These are phyloP conservation scores for Fusarium hainanense DNA, from an alignment of 2,329 filamentous ascomycete species.

Conservation along the genomic window DNA sequence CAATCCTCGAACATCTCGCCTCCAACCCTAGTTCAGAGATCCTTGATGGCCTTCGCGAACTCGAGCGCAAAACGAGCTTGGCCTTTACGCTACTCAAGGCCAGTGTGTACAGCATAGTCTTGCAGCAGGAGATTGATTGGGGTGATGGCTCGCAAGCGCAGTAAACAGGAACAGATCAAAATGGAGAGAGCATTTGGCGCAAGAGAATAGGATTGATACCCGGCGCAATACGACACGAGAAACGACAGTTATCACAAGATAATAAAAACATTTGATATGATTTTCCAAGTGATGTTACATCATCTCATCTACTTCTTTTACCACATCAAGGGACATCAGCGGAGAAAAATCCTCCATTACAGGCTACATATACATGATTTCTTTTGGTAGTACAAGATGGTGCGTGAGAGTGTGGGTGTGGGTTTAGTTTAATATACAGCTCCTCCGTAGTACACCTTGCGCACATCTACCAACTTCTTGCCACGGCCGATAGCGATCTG, in stretches of 20 bases:
- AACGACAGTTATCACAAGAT: constrained; percentile 27
- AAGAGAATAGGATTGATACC: constrained; percentile 35
- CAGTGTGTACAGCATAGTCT: constrained; percentile 97
- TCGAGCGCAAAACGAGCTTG: constrained; percentile 93
- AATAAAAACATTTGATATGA: constrained; percentile 19
- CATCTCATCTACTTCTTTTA: constrained; percentile 18
- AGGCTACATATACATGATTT: constrained; percentile 43
- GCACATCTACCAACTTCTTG: constrained; percentile 94
- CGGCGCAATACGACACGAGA: constrained; percentile 25
- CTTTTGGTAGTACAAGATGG: constrained; percentile 40
- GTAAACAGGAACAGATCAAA: constrained; percentile 23
- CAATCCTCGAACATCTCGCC: constrained; percentile 70
- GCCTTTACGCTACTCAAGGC: constrained; percentile 97
- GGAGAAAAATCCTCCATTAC: constrained; percentile 34
- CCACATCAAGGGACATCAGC: constrained; percentile 16
- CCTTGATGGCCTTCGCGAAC: constrained; percentile 83
- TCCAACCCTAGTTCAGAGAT: constrained; percentile 82
- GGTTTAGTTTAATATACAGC: constrained; percentile 65
- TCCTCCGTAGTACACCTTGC: constrained; percentile 97
- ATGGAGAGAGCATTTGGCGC: background rate
- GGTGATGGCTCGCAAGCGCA: constrained; percentile 61
- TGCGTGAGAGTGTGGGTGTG: constrained; percentile 6
- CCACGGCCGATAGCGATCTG: constrained; percentile 89
- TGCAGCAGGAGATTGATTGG: constrained; percentile 95
- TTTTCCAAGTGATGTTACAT: constrained; percentile 29